A percentile compares a stretch with the other conserved stretches of the same genome.
phyloP scores from a whole-genome alignment of 331 rosid genomes.

The Prunus yedoensis region DNA sequence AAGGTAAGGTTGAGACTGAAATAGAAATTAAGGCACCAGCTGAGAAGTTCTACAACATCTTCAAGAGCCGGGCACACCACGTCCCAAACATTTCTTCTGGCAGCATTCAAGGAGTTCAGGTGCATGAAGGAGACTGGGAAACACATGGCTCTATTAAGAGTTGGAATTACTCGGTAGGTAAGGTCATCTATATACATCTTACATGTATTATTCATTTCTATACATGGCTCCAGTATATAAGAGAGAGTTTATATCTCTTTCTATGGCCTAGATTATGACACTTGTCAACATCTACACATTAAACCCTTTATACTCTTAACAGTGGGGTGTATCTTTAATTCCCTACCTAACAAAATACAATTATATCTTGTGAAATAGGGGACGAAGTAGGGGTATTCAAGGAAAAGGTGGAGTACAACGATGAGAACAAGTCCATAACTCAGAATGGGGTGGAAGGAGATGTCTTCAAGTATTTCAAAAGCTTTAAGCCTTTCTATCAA shows the following conservation, averaged over 20 bases:
- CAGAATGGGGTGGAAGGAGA: constrained; percentile 38
- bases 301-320: no score
- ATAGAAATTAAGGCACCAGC: constrained; percentile 37
- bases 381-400: constrained; percentile 28
- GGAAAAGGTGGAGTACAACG: constrained; percentile 42
- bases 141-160: constrained; percentile 42
- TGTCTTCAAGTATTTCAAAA: constrained; percentile 40
- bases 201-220: background rate
- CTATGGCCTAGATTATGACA: no score
- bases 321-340: background rate
- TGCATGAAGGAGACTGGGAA: constrained; percentile 64
- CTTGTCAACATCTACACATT: no score
- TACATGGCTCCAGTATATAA: no score
- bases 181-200: background rate
- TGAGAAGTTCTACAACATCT: constrained; percentile 32
- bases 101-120: constrained; percentile 26
- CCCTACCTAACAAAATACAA: no score
- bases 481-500: constrained; percentile 27
- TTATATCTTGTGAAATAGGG: constrained; percentile 16
- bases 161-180: constrained; percentile 49
- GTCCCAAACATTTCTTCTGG: constrained; percentile 34
- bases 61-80: constrained; percentile 26
- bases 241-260: no score
- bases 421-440: constrained; percentile 27
- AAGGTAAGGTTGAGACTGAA: constrained; percentile 46